Evolutionary conservation across 352 stramenopile species (phyloP), one percentile per base, ranked within the genome.

Genomic region (Paralagenidium karlingii): DNA sequence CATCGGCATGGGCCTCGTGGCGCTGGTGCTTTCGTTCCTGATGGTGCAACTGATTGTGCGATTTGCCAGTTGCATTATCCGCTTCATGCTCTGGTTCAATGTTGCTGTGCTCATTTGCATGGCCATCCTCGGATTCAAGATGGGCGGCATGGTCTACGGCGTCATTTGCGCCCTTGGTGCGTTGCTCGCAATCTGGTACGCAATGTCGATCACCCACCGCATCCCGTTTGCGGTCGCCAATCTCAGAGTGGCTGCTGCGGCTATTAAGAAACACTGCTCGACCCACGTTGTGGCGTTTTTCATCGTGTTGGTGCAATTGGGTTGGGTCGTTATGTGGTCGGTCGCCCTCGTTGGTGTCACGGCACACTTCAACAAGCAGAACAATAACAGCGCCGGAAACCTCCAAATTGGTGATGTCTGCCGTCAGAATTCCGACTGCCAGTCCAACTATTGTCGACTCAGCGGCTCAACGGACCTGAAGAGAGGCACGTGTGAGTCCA

Each of bases 171-270:
- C 47, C 11, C 58, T 90, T 24, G 58, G 89, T 40, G 74, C 58
- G 2, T 40, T 89, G 34, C 43, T 92, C 28, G 76, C 66, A 38
- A 44, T 89, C 36, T 92, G 79, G 63, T 47, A 44, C 64, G 69
- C 82, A 6, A 80, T 64, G 22, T 59, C 68, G 1, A 77, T 93
- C 29, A 52, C 77, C 75, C 45, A 94, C 61, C 79, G 84, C 27
- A 96, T 98, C 49, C 85, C 90, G 19, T 97, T 97, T 55, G 91
- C 91, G 3, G 75, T 86, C 10, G 82, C 88, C 15, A 97, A 97
- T 53, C 57, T 98, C 25, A 63, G 68, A 16, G 82, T 91, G 8
- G 90, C 82, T 1, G 68, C 89, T 20, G 73, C 68, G 10, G 89
- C 88, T 4, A 88, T 97, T 40, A 74, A 80, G 28, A 87, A 82